Evolutionary conservation across 768 basidiomycete species (phyloP), one percentile per base, ranked within the genome.

Genomic region (Kwoniella botswanensis): DNA sequence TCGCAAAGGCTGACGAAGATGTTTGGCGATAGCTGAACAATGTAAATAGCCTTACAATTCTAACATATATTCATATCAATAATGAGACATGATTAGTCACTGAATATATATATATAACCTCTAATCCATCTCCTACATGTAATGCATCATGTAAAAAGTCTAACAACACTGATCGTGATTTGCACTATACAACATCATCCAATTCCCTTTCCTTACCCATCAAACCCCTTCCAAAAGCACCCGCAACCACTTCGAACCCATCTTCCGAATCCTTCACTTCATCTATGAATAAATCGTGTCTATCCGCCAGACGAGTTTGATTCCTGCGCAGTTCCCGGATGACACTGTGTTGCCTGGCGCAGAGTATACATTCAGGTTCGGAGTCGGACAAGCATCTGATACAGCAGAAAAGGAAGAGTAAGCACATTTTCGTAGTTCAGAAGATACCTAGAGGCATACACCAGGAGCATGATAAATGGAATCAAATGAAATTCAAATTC

Each of bases 341-440:
- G 50, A 97, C 88, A 42, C 91, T 90, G 74, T 98, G 93, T 71
- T 93, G 90, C 10, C 91, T 88, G 0, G 91, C 93, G 78, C 96
- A 98, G 35, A 88, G 87, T 0, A 94, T 94, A 79, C 97, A 99
- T 76, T 96, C 91, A 0, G 90, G 89, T 65, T 96, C 94, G 73
- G 93, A 88, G 71, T 95, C 93, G 17, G 89, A 88, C n/a, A 98
- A 83, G 78, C 94, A 98, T 58, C 95, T 97, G 72, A 42, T 9
- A 43, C 52, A 43, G 56, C 35, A 5, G 24, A 41, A 43, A 62
- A 21, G 9, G n/a, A 35, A 55, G 26, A 53, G 43, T 63, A 26
- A 63, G 62, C 22, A 11, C 15, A 35, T n/a, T 7, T 9, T 35
- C 35, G 26, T 26, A 35, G 35, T 35, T 35, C 35, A 26, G 26